Evolutionary conservation across 2,329 filamentous ascomycete species (phyloP).

Genomic region (Aspergillus tamarii): DNA sequence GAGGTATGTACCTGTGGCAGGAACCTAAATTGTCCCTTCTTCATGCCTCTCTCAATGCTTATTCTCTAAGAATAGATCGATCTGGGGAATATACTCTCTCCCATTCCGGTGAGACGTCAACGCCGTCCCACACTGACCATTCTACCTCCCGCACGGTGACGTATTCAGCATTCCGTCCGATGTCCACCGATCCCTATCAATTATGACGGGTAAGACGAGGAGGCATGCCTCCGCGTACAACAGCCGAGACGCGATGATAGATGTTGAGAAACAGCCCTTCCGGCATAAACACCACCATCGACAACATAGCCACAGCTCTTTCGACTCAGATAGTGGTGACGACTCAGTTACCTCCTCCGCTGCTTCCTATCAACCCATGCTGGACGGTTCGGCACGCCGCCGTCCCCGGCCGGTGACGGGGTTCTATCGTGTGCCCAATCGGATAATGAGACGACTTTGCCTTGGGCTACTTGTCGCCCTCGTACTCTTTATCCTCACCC

Average conservation of each 20-base stretch:
- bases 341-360: slow-evolving; percentile 46
- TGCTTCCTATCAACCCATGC: slow-evolving; percentile 56
- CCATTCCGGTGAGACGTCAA: slow-evolving; percentile 11
- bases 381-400: slow-evolving; percentile 37
- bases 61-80: not conserved
- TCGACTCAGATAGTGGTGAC: slow-evolving; percentile 32
- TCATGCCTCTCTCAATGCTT: not conserved
- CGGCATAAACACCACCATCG: slow-evolving; percentile 27
- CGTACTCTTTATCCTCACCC: slow-evolving; percentile 73
- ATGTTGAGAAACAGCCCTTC: slow-evolving; percentile 38
- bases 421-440: slow-evolving; percentile 69
- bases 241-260: slow-evolving; percentile 26
- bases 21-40: not conserved
- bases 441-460: slow-evolving; percentile 77
- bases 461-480: slow-evolving; percentile 70
- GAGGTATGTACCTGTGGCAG: not conserved
- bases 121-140: slow-evolving; percentile 13
- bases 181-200: slow-evolving; percentile 24
- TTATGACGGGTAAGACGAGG: slow-evolving; percentile 37
- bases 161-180: slow-evolving; percentile 20
- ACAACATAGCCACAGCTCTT: slow-evolving; percentile 28
- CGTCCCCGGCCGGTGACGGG: slow-evolving; percentile 35
- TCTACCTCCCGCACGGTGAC: slow-evolving; percentile 2
- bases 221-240: slow-evolving; percentile 33
- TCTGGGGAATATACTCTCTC: not conserved